phyloP scores from a whole-genome alignment of 1,284 basidiomycete genomes.

The Cryptococcus amylolentus region DNA sequence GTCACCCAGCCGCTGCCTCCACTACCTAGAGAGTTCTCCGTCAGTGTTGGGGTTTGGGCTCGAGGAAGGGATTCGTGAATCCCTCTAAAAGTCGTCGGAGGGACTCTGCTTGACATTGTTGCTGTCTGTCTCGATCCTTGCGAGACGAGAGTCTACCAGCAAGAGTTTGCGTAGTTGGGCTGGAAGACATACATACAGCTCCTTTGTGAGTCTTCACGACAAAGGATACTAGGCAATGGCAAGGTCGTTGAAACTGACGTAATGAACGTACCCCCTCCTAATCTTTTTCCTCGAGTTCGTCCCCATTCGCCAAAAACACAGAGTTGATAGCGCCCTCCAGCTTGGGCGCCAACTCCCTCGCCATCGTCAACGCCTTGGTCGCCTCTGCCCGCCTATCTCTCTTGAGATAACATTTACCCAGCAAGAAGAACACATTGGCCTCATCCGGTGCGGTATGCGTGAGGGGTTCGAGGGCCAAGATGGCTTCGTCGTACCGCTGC shows the following conservation, averaged over 20 bases:
- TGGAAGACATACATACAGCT: conserved; percentile 1
- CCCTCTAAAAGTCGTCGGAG: background rate
- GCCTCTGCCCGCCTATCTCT: conserved; percentile 72
- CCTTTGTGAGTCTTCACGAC: conserved; percentile 6
- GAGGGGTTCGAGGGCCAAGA: conserved; percentile 72
- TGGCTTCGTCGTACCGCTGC: conserved; percentile 70
- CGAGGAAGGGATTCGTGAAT: background rate
- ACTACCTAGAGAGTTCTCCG: background rate
- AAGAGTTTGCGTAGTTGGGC: too few relatives aligned
- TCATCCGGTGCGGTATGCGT: conserved; percentile 80
- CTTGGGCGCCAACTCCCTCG: conserved; percentile 66
- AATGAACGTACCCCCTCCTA: background rate
- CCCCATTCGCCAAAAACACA: conserved; percentile 34
- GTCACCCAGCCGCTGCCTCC: conserved; percentile 14
- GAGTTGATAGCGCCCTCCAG: conserved; percentile 48
- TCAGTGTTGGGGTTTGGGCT: background rate
- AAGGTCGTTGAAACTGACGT: background rate
- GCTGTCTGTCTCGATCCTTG: background rate
- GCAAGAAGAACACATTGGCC: conserved; percentile 88
- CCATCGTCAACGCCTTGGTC: conserved; percentile 75
- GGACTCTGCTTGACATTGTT: background rate
- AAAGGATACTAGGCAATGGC: conserved; percentile 3
- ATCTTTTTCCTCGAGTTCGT: conserved; percentile 55
- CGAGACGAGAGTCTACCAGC: too few relatives aligned
- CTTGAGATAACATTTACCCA: conserved; percentile 83